Conservation (phyloP, 352 stramenopile species). For the Globisporangium polare region DNA sequence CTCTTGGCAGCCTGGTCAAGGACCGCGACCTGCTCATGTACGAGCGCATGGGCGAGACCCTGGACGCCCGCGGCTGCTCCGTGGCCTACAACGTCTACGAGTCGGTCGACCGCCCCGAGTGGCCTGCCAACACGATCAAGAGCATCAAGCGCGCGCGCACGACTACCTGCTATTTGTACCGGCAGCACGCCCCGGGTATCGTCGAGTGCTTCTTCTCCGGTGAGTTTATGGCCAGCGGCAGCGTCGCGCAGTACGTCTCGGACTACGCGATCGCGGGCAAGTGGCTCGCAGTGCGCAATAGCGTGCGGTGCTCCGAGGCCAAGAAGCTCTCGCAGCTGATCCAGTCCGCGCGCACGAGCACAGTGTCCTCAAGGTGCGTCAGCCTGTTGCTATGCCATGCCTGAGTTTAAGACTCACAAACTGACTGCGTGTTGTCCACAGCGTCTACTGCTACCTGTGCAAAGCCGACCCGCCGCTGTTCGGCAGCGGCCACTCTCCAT, state of each 20-base stretch:
- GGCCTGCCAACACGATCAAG: constrained; percentile 19
- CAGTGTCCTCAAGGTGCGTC: constrained; percentile 21
- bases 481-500: background rate
- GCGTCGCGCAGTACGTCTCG: constrained; percentile 24
- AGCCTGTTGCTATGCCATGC: no score
- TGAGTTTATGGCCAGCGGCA: constrained; percentile 25
- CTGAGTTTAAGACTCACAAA: no score
- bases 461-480: background rate
- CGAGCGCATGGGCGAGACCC: constrained; percentile 37
- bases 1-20: constrained; percentile 20
- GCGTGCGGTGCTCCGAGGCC: constrained; percentile 7
- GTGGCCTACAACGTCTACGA: constrained; percentile 43
- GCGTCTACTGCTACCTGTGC: constrained; percentile 1
- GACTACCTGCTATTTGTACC: constrained; percentile 36
- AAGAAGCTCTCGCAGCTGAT: background rate
- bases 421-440: background rate
- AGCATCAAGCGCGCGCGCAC: constrained; percentile 23
- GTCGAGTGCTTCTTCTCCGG: constrained; percentile 34
- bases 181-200: background rate
- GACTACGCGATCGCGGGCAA: constrained; percentile 30
- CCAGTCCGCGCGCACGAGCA: background rate
- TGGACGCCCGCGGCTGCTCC: constrained; percentile 20
- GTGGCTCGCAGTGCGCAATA: constrained; percentile 26
- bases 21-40: constrained; percentile 48
- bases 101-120: constrained; percentile 31